Evolutionary conservation across 1,284 basidiomycete species (phyloP).

Genomic region (Puccinia hordei): DNA sequence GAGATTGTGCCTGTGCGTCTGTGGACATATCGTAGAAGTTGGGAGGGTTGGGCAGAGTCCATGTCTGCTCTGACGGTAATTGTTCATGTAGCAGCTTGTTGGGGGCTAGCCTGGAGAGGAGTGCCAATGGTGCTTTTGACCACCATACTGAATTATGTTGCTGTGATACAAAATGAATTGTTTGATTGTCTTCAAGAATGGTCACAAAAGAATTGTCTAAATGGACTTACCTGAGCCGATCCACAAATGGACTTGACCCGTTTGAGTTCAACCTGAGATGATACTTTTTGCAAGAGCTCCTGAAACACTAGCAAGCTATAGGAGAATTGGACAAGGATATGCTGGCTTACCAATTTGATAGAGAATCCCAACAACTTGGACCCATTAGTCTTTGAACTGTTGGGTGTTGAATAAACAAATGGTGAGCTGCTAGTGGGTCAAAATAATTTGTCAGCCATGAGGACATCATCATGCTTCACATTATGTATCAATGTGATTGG

Average conservation of each 20-base stretch:
- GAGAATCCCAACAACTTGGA: too few species aligned
- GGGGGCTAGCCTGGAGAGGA: constrained; percentile 37
- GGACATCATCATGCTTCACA: constrained; percentile 57
- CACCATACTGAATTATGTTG: constrained; percentile 46
- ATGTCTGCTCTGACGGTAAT: constrained; percentile 39
- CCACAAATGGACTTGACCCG: constrained; percentile 45
- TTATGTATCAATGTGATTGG: constrained; percentile 59
- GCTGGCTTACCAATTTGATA: too few species aligned
- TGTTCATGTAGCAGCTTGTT: constrained; percentile 42
- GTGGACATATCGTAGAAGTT: constrained; percentile 39
- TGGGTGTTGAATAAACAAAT: neutral
- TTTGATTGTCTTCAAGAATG: neutral
- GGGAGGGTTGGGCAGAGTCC: constrained; percentile 43
- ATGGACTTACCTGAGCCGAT: constrained; percentile 43
- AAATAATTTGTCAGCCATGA: constrained; percentile 61
- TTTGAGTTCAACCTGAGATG: constrained; percentile 38
- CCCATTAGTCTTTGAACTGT: constrained; percentile 39
- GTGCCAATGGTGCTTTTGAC: constrained; percentile 42
- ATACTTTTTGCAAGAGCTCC: constrained; percentile 28
- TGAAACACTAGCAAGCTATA: too few species aligned
- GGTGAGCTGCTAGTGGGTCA: constrained; percentile 55
- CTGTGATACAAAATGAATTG: neutral
- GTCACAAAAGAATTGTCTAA: neutral
- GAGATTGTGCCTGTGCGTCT: constrained; percentile 29
- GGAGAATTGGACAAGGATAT: too few species aligned